Evolutionary conservation across 257 asterid genomes (phyloP), one percentile per base, ranked within the genome.

Genomic region (Solanum medicagineum): DNA sequence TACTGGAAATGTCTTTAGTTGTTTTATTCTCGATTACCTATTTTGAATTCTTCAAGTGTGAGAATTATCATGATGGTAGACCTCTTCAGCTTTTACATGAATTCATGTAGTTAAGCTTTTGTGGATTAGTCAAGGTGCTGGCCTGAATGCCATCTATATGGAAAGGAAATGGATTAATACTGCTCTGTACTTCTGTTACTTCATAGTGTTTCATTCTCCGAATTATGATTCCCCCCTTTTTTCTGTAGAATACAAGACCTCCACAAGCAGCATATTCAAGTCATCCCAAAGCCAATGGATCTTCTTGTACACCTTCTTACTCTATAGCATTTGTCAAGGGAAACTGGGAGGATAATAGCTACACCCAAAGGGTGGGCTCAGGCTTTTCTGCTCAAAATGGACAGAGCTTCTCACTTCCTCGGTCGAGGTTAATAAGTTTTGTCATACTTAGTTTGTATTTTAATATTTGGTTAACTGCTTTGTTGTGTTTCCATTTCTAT

Each of bases 341-440:
- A 70, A 85, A 85, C n/a, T 26, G 84, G 85, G 81, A 89, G 83
- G 83, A 84, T 32, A 71, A 49, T 69, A 81, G 69, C 42, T 84
- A 66, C 80, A 51, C 36, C 4, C 82, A 81, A 20, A 45, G 60
- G 81, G 73, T 77, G 42, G 69, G 70, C 81, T n/a, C 74, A 75
- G 54, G 80, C 83, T 68, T 68, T 11, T 83, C 60, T 49, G 24
- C 83, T 80, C 86, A 85, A 86, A 84, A 54, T 36, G 81, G 89
- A 55, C 81, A 20, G 26, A n/a, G 82, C 77, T 86, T 87, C 85
- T 86, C 90, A 56, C 87, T 86, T 65, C 90, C 91, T 60, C 87
- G 85, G 26, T 87, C 90, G 22, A 86, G 91, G 93, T 88, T 55
- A 69, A 73, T 62, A 80, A 68, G 19, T 65, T 73, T 55, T 19